Conservation (phyloP, 1,139 yeast species). For the Torulaspora pretoriensis region DNA sequence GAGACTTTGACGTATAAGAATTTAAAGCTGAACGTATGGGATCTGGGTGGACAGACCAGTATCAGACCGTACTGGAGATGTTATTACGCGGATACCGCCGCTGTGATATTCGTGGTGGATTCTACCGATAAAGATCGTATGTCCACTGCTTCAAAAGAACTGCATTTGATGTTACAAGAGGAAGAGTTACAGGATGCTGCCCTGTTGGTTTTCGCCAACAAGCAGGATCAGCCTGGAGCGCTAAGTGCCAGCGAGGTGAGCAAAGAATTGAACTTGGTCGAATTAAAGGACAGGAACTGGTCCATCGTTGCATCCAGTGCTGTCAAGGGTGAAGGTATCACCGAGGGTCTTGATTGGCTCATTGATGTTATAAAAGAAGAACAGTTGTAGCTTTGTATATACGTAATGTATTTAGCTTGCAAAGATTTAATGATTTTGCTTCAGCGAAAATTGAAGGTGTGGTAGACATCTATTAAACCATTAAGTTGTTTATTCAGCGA, state of each 20-base stretch:
- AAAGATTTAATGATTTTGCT: slow-evolving; percentile 11
- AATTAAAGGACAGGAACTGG: slow-evolving; percentile 94
- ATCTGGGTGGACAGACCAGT: slow-evolving; percentile 95
- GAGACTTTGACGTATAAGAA: slow-evolving; percentile 89
- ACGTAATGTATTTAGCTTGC: slow-evolving; percentile 1
- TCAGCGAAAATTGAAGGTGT: not conserved
- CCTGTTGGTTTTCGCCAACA: slow-evolving; percentile 89
- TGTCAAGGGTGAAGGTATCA: slow-evolving; percentile 89
- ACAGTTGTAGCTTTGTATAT: slow-evolving; percentile 46
- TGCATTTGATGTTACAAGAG: slow-evolving; percentile 87
- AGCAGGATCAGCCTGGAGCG: slow-evolving; percentile 96
- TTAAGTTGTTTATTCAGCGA: not conserved
- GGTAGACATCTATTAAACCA: not conserved
- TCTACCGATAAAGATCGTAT: slow-evolving; percentile 94
- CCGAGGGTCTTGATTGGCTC: slow-evolving; percentile 96
- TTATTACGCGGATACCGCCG: slow-evolving; percentile 93
- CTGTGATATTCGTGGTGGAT: slow-evolving; percentile 93
- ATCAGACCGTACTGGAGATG: slow-evolving; percentile 98
- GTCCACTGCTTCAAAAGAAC: slow-evolving; percentile 79
- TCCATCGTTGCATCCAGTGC: slow-evolving; percentile 97
- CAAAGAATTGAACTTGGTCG: slow-evolving; percentile 78
- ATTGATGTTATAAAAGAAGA: slow-evolving; percentile 95
- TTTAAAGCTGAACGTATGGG: slow-evolving; percentile 84
- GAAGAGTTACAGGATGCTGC: slow-evolving; percentile 91
- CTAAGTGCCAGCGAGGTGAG: slow-evolving; percentile 92